Base-by-base conservation (phyloP, 768 basidiomycete species). In the Termitomyces heimii region DNA sequence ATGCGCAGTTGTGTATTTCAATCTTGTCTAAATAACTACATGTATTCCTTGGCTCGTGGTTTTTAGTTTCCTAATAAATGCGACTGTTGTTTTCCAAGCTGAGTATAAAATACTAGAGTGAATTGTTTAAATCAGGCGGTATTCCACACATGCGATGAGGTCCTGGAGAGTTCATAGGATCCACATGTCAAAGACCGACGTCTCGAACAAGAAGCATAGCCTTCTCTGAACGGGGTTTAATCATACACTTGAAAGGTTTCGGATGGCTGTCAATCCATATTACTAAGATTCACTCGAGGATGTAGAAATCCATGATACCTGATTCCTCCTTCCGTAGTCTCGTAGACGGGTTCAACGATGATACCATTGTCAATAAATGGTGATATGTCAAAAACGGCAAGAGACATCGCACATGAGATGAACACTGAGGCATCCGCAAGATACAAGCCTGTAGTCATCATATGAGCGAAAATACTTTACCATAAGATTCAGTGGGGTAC, bases 251-350 rank as follows among this genome's bases (percentile, higher is more conserved):
- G 46, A 47, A 47, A n/a, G 46, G 46, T 20, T 47, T 47, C 9
- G 46, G 46, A n/a, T 47, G 46, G n/a, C 46, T 47, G 29, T 20
- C 10, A n/a, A 31, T 9, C 4, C 16, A 10, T 20, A n/a, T 40
- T 40, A 14, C 5, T 48, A n/a, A 13, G 22, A 24, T 43, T 43
- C 22, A 43, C 22, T 43, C 42, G 20, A 43, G 20, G 13, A 9
- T 32, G 35, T 13, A 20, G 28, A 55, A 40, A 45, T 22, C 34
- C 31, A 16, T 4, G 5, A 59, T 61, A 79, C 84, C 84, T 86
- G 62, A 86, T 86, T 1, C 84, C 83, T 22, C 84, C 85, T 12
- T 79, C 77, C 10, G 82, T 83, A 32, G 78, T 79, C 16, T 81
- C 82, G 24, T 82, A 70, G 26, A 82, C 73, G 13, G 84, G 84